A percentile compares a stretch with the other conserved stretches of the same genome.
Conservation (phyloP, 495 filamentous ascomycete genomes). For the Hyaloscypha variabilis region DNA sequence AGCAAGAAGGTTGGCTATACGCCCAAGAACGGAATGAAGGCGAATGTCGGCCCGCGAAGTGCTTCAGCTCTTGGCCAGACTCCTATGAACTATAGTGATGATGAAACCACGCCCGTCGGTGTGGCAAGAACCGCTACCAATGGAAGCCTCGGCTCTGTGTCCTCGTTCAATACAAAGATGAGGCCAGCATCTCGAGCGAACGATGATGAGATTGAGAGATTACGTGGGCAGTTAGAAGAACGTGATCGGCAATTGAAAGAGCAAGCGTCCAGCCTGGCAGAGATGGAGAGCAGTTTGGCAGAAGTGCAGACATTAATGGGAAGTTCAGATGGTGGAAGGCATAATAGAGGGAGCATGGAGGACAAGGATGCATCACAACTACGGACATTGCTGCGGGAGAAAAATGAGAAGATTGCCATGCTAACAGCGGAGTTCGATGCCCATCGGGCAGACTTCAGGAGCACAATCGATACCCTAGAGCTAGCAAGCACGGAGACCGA, state of each 20-base stretch:
- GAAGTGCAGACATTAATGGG: constrained; percentile 73
- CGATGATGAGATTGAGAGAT: constrained; percentile 69
- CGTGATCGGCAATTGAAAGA: constrained; percentile 86
- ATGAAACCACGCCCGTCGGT: constrained; percentile 61
- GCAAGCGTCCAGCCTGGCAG: constrained; percentile 75
- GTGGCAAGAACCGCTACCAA: constrained; percentile 54
- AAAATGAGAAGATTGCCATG: constrained; percentile 93
- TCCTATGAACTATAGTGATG: constrained; percentile 46
- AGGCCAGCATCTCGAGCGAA: constrained; percentile 51
- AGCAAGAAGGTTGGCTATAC: constrained; percentile 45
- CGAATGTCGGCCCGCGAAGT: constrained; percentile 55
- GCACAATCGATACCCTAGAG: constrained; percentile 95
- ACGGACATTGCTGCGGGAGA: constrained; percentile 82
- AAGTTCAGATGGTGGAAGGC: constrained; percentile 34
- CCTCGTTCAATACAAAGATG: constrained; percentile 48
- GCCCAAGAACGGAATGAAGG: constrained; percentile 47
- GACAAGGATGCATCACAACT: constrained; percentile 78
- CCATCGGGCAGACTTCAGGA: constrained; percentile 93
- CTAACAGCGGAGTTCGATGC: constrained; percentile 94
- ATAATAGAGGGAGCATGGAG: constrained; percentile 60
- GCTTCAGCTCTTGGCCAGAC: constrained; percentile 51
- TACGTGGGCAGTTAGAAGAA: constrained; percentile 74
- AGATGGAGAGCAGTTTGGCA: constrained; percentile 80
- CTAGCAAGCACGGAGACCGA: constrained; percentile 96
- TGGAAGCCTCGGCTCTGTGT: constrained; percentile 47